Evolutionary conservation across 139 green algal species (phyloP).

Genomic region (Nannochloris sp.): DNA sequence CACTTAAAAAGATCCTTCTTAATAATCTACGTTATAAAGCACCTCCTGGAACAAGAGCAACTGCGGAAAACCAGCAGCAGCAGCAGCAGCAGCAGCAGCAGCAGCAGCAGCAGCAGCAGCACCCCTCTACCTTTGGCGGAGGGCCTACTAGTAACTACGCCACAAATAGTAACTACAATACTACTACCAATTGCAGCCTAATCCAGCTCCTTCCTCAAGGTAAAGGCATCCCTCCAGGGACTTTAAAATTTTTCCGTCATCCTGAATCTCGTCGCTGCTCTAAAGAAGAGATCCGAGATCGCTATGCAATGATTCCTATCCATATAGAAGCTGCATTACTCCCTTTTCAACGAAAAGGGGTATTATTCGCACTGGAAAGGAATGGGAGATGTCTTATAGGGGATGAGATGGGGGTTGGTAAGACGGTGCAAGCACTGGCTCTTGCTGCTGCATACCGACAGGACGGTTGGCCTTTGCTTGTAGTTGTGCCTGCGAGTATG

Average conservation of each 20-base stretch:
- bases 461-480: slow-evolving; percentile 86
- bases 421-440: slow-evolving; percentile 89
- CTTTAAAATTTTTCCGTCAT: background rate
- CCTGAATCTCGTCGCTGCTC: background rate
- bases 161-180: too few species aligned
- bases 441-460: slow-evolving; percentile 71
- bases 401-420: slow-evolving; percentile 93
- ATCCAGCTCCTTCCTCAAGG: background rate
- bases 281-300: slow-evolving; percentile 32
- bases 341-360: slow-evolving; percentile 59
- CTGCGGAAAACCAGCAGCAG: too few species aligned
- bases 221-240: background rate
- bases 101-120: too few species aligned
- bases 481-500: slow-evolving; percentile 80
- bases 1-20: too few species aligned
- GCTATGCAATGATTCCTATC: slow-evolving; percentile 38
- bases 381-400: slow-evolving; percentile 75
- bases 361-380: slow-evolving; percentile 67
- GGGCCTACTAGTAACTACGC: too few species aligned
- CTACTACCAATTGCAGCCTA: too few species aligned
- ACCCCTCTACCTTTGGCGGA: too few species aligned
- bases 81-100: too few species aligned
- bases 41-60: too few species aligned
- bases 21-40: too few species aligned
- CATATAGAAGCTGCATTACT: slow-evolving; percentile 42